Percentiles rank a stretch among this genome's conserved stretches.
phyloP scores from a whole-genome alignment of 192 early-diverging fungal genomes.

The Coemansia sp. region DNA sequence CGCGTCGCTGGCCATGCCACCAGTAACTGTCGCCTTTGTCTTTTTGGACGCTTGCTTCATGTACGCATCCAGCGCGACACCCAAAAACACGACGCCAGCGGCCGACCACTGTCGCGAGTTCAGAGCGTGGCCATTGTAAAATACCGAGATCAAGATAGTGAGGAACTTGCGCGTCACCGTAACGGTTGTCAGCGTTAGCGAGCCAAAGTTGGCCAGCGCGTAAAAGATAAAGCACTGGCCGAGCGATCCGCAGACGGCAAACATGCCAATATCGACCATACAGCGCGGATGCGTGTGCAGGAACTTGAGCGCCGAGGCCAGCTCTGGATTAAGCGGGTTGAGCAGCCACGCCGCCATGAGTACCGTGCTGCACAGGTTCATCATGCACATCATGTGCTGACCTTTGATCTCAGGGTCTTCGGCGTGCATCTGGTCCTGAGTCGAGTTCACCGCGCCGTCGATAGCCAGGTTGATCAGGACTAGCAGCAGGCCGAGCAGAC shows the following conservation, averaged over 20 bases:
- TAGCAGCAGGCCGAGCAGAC: conserved; percentile 79
- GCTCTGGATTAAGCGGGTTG: conserved; percentile 79
- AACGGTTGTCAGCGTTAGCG: conserved; percentile 87
- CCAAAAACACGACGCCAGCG: conserved; percentile 86
- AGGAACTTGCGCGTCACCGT: conserved; percentile 98
- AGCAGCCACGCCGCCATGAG: conserved; percentile 78
- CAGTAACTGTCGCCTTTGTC: background rate
- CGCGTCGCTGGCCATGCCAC: background rate
- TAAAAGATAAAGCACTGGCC: conserved; percentile 99
- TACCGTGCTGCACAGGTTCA: conserved; percentile 84
- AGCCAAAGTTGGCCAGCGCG: conserved; percentile 89
- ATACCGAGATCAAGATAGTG: conserved; percentile 89
- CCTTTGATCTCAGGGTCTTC: conserved; percentile 73
- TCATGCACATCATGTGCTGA: conserved; percentile 96
- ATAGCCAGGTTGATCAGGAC: conserved; percentile 85
- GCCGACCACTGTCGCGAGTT: conserved; percentile 83
- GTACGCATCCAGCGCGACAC: conserved; percentile 79
- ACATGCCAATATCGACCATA: conserved; percentile 82
- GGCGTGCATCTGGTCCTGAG: conserved; percentile 94
- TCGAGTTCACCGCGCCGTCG: conserved; percentile 95
- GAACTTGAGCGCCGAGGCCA: conserved; percentile 74
- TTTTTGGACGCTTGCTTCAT: conserved; percentile 64
- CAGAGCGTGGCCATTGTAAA: conserved; percentile 85
- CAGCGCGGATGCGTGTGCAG: conserved; percentile 78
- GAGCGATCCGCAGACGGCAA: conserved; percentile 88